Conservation (phyloP, 2,329 filamentous ascomycete species). For the Stagonosporopsis rhizophila region DNA sequence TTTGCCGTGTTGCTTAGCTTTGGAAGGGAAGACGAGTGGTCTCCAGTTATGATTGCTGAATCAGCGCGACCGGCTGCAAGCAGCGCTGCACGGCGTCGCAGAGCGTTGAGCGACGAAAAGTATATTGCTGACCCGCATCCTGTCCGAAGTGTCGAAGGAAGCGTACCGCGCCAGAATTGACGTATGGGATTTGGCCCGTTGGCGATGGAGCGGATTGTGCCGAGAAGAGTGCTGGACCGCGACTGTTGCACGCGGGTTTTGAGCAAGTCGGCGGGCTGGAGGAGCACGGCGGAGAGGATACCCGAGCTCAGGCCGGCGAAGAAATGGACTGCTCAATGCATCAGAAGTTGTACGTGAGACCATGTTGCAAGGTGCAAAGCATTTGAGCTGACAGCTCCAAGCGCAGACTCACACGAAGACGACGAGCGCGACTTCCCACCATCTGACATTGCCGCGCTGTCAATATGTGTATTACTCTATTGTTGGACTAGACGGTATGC, state of each 20-base stretch:
- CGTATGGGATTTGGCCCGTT: slow-evolving; percentile 70
- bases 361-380: not conserved
- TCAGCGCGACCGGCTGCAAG: slow-evolving; percentile 28
- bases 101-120: slow-evolving; percentile 84
- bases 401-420: slow-evolving; percentile 53
- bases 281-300: slow-evolving; percentile 83
- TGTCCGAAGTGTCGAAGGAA: slow-evolving; percentile 91
- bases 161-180: slow-evolving; percentile 88
- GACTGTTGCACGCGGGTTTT: slow-evolving; percentile 97
- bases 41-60: slow-evolving; percentile 21
- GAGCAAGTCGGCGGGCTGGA: slow-evolving; percentile 94
- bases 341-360: slow-evolving; percentile 9
- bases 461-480: slow-evolving; percentile 34
- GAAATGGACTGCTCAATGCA: slow-evolving; percentile 69
- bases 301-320: slow-evolving; percentile 86
- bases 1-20: slow-evolving; percentile 86
- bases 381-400: slow-evolving; percentile 20
- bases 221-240: slow-evolving; percentile 69
- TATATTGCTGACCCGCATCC: slow-evolving; percentile 93
- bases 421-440: slow-evolving; percentile 57
- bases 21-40: slow-evolving; percentile 74
- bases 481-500: slow-evolving; percentile 1
- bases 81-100: slow-evolving; percentile 70
- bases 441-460: slow-evolving; percentile 59
- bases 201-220: slow-evolving; percentile 74